Percentiles rank a stretch among this genome's conserved stretches.
Conservation (phyloP, 345 rosid species). For the Brassica carinata region DNA sequence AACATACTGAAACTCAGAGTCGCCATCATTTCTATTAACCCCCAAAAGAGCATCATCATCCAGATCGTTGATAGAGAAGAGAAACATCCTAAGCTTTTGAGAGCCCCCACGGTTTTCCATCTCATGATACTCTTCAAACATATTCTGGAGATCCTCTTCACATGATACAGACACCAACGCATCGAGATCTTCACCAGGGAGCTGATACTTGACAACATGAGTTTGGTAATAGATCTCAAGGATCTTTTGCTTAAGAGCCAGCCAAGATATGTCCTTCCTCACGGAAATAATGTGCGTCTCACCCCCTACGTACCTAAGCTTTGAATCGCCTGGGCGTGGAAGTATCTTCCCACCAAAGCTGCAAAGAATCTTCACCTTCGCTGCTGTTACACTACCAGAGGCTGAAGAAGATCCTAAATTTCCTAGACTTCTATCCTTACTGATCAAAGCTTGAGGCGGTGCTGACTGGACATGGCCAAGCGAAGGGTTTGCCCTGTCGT, state of each 20-base stretch:
- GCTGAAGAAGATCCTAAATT: constrained; percentile 47
- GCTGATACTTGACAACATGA: constrained; percentile 79
- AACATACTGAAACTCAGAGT: constrained; percentile 71
- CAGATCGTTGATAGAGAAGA: constrained; percentile 66
- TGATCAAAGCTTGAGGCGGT: constrained; percentile 48
- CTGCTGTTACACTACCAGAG: constrained; percentile 46
- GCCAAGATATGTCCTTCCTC: constrained; percentile 66
- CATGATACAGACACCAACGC: constrained; percentile 90
- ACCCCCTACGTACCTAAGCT: constrained; percentile 92
- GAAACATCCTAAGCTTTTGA: constrained; percentile 72
- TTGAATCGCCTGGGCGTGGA: constrained; percentile 90
- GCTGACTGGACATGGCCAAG: constrained; percentile 54
- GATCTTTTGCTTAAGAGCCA: constrained; percentile 61
- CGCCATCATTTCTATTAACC: constrained; percentile 48
- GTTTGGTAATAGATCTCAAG: constrained; percentile 63
- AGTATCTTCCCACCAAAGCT: constrained; percentile 88
- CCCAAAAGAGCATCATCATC: constrained; percentile 72
- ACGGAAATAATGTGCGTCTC: constrained; percentile 70
- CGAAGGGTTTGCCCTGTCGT: constrained; percentile 51
- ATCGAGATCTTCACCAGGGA: constrained; percentile 96
- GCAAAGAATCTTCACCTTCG: constrained; percentile 80
- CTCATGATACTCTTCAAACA: constrained; percentile 83
- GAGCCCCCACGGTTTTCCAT: constrained; percentile 59
- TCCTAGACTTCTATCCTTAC: constrained; percentile 45
- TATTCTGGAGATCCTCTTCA: constrained; percentile 84